phyloP scores from a whole-genome alignment of 768 basidiomycete species.

The Phylloporus scabripes region DNA sequence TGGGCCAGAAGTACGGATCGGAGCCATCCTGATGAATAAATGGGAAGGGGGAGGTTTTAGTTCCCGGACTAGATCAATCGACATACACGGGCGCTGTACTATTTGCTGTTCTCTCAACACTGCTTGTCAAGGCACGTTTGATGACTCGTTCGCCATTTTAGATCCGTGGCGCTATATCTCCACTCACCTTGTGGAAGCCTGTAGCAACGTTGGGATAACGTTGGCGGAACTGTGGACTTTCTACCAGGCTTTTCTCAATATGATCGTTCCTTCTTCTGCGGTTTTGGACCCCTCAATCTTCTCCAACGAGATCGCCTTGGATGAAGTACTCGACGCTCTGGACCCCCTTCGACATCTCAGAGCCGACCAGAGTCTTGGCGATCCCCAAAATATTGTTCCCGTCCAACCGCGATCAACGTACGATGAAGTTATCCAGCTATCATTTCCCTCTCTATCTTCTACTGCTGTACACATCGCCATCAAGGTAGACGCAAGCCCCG shows the following conservation, averaged over 20 bases:
- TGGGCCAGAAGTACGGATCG: neutral
- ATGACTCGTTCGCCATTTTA: conserved; percentile 9
- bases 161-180: no score
- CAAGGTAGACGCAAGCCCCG: conserved; percentile 72
- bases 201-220: no score
- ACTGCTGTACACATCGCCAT: conserved; percentile 36
- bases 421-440: conserved; percentile 44
- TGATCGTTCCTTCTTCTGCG: neutral
- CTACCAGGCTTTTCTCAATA: neutral
- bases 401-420: conserved; percentile 47
- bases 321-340: conserved; percentile 50
- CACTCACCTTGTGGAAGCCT: no score
- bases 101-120: conserved; percentile 9
- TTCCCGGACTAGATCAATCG: conserved; percentile 2
- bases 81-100: conserved; percentile 9
- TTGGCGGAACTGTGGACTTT: neutral
- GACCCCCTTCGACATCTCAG: conserved; percentile 62
- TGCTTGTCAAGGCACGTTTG: conserved; percentile 14
- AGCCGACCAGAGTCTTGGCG: conserved; percentile 30
- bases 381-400: conserved; percentile 40
- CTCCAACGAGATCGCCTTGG: conserved; percentile 37
- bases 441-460: conserved; percentile 23
- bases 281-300: conserved; percentile 11
- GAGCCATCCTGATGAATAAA: conserved; percentile 21
- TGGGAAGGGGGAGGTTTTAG: conserved; percentile 3